A percentile compares a stretch with the other conserved stretches of the same genome.
Evolutionary conservation across 768 basidiomycete species (phyloP).

Genomic region (Floccularia luteovirens): DNA sequence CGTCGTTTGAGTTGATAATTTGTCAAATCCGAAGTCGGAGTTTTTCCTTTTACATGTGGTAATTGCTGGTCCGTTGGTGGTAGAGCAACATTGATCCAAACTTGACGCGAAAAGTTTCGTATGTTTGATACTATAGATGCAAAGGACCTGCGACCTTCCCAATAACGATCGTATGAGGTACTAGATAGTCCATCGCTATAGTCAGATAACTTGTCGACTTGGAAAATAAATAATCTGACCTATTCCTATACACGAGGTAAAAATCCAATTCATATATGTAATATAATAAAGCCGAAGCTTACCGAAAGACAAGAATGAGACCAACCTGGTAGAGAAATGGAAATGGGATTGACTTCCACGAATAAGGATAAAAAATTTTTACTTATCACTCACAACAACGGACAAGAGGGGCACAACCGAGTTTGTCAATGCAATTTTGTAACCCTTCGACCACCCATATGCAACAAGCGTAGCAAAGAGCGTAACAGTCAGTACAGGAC

Average conservation of each 20-base stretch:
- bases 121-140: slow-evolving; percentile 62
- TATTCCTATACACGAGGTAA: slow-evolving; percentile 39
- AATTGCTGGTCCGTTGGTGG: slow-evolving; percentile 46
- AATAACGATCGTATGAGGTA: slow-evolving; percentile 82
- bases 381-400: slow-evolving; percentile 64
- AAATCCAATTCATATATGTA: neutral
- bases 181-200: slow-evolving; percentile 21
- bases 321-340: slow-evolving; percentile 62
- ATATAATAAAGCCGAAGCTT: slow-evolving; percentile 12
- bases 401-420: slow-evolving; percentile 84
- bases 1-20: slow-evolving; percentile 45
- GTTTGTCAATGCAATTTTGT: slow-evolving; percentile 62
- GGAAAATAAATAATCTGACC: slow-evolving; percentile 29
- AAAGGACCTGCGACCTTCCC: slow-evolving; percentile 86
- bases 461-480: slow-evolving; percentile 58
- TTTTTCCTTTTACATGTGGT: slow-evolving; percentile 42
- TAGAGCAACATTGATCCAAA: slow-evolving; percentile 75
- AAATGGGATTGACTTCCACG: too few species aligned
- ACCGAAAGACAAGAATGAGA: slow-evolving; percentile 84
- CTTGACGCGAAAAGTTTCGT: slow-evolving; percentile 68
- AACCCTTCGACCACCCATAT: slow-evolving; percentile 51
- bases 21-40: slow-evolving; percentile 35
- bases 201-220: neutral
- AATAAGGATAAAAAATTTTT: slow-evolving; percentile 4
- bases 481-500: slow-evolving; percentile 82